These are phyloP conservation scores for Setaria viridis DNA, from an alignment of 202 grass and related monocot genomes.

Conservation along the genomic window DNA sequence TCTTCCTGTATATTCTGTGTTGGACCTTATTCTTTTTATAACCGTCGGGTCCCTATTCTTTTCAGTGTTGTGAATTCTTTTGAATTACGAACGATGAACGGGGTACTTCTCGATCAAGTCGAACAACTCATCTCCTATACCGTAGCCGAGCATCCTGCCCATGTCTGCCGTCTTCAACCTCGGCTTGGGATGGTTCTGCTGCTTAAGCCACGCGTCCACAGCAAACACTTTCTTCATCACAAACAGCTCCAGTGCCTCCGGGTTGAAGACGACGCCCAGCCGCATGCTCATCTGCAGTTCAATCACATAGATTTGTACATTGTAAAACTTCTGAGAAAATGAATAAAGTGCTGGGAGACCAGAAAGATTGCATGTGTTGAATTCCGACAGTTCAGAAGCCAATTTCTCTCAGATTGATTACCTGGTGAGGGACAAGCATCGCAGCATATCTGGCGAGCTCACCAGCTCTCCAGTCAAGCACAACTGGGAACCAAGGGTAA, in stretches of 20 bases:
- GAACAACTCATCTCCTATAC: conserved; percentile 76
- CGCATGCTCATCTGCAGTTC: conserved; percentile 73
- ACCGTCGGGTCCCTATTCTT: neutral
- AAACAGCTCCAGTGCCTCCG: conserved; percentile 84
- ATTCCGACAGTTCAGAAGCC: neutral
- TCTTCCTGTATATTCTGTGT: neutral
- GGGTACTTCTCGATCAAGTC: conserved; percentile 78
- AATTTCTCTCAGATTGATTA: conserved; percentile 26
- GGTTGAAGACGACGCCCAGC: conserved; percentile 88
- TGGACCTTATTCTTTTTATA: neutral
- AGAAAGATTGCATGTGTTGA: neutral
- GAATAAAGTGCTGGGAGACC: no score
- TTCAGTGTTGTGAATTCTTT: neutral
- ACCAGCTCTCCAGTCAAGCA: conserved; percentile 94
- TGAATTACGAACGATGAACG: neutral
- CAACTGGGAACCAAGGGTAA: conserved; percentile 92
- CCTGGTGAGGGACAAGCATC: conserved; percentile 97
- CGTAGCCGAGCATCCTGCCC: conserved; percentile 89
- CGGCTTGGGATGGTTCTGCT: conserved; percentile 75
- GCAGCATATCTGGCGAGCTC: conserved; percentile 89
- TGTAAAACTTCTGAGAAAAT: no score
- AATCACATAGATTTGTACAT: neutral
- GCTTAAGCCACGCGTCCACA: conserved; percentile 76
- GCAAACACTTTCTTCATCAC: conserved; percentile 82
- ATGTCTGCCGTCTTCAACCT: conserved; percentile 83